These are phyloP conservation scores for Whalleya microplaca DNA, from an alignment of 2,329 filamentous ascomycete genomes.

Conservation along the genomic window DNA sequence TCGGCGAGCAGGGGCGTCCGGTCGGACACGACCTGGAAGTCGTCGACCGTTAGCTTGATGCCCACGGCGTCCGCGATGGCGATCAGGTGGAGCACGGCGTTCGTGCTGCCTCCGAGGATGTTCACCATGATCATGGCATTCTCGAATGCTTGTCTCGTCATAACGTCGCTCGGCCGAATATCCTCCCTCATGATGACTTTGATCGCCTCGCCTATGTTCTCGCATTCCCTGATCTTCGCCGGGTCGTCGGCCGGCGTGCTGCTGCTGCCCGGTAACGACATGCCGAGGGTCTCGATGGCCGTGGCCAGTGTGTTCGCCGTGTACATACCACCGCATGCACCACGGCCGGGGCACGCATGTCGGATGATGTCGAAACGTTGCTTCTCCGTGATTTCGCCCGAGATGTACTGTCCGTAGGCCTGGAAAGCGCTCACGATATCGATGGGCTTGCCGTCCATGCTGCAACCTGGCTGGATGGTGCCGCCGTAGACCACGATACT, in stretches of 20 bases:
- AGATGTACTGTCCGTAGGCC: constrained; percentile 92
- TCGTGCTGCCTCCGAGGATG: constrained; percentile 83
- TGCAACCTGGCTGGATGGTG: constrained; percentile 90
- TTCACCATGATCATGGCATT: constrained; percentile 84
- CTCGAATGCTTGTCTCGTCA: constrained; percentile 81
- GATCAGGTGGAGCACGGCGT: constrained; percentile 83
- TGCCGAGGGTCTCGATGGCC: constrained; percentile 72
- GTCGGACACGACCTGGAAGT: constrained; percentile 83
- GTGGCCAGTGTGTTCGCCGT: constrained; percentile 79
- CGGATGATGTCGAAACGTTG: constrained; percentile 93
- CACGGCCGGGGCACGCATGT: constrained; percentile 82
- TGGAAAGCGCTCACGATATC: constrained; percentile 99
- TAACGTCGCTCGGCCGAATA: constrained; percentile 76
- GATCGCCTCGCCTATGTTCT: constrained; percentile 72
- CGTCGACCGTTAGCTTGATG: constrained; percentile 81
- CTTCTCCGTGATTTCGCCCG: constrained; percentile 88
- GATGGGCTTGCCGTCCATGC: constrained; percentile 72
- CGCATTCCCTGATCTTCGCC: constrained; percentile 74
- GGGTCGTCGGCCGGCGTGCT: constrained; percentile 77
- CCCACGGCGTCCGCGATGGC: constrained; percentile 82
- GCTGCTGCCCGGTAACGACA: constrained; percentile 82
- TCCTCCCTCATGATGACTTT: constrained; percentile 75
- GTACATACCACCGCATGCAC: constrained; percentile 87
- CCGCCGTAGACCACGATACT: constrained; percentile 98
- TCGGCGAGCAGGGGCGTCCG: constrained; percentile 80